Conservation (phyloP, 116 monocot genomes). For the Trichopus zeylanicus region DNA sequence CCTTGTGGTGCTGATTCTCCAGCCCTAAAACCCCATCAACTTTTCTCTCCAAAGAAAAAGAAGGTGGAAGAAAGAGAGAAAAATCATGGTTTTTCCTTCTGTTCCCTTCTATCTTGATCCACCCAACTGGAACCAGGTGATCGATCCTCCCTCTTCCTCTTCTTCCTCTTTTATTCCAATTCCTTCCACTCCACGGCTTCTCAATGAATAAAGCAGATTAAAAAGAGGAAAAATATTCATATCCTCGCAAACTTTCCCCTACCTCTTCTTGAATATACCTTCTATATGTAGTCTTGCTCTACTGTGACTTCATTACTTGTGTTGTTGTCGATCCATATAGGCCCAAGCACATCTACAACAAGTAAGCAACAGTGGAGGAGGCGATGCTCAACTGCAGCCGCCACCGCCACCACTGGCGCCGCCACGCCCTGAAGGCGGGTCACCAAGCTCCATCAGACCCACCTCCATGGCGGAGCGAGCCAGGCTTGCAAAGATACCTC, state of each 20-base stretch:
- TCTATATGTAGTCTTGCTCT: background rate
- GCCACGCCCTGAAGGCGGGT: background rate
- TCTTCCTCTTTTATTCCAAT: slow-evolving; percentile 2
- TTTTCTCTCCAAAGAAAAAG: slow-evolving; percentile 21
- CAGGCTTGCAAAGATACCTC: slow-evolving; percentile 54
- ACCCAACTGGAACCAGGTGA: slow-evolving; percentile 77
- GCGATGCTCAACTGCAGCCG: background rate
- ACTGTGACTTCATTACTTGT: background rate
- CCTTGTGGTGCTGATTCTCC: slow-evolving; percentile 45
- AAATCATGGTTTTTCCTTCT: slow-evolving; percentile 57
- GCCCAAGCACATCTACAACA: background rate
- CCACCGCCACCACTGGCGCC: too few species aligned
- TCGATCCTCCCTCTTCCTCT: slow-evolving; percentile 11
- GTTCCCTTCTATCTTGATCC: slow-evolving; percentile 57
- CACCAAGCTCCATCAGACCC: slow-evolving; percentile 11
- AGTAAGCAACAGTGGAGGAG: background rate
- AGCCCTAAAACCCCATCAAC: slow-evolving; percentile 16
- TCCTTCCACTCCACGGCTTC: slow-evolving; percentile 19
- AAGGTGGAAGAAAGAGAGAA: slow-evolving; percentile 8
- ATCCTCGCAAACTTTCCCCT: background rate
- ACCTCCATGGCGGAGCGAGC: slow-evolving; percentile 52
- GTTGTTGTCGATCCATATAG: background rate
- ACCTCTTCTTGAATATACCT: slow-evolving; percentile 1
- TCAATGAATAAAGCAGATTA: slow-evolving; percentile 27
- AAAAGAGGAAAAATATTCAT: slow-evolving; percentile 13